Evolutionary conservation across 495 filamentous ascomycete species (phyloP).

Genomic region (Jackrogersella multiformis): DNA sequence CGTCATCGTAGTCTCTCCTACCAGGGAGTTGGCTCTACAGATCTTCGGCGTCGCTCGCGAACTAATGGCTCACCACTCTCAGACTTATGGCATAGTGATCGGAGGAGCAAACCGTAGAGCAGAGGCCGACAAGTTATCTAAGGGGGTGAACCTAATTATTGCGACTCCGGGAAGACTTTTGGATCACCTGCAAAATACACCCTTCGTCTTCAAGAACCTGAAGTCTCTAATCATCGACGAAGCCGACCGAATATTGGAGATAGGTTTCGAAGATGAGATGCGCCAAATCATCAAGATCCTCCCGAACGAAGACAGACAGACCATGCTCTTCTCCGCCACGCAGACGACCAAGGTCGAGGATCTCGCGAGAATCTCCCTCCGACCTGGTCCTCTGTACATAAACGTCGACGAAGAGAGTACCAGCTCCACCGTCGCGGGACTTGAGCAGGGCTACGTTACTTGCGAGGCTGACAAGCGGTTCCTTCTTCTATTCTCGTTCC

Average conservation of each 20-base stretch:
- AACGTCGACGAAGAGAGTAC: slow-evolving; percentile 63
- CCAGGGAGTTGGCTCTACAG: slow-evolving; percentile 90
- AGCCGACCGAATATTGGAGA: slow-evolving; percentile 92
- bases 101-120: slow-evolving; percentile 91
- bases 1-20: slow-evolving; percentile 85
- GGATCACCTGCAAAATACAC: slow-evolving; percentile 94
- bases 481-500: slow-evolving; percentile 92
- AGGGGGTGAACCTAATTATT: slow-evolving; percentile 93
- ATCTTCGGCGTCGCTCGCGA: slow-evolving; percentile 96
- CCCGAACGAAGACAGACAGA: slow-evolving; percentile 87
- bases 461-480: slow-evolving; percentile 95
- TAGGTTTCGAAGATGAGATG: slow-evolving; percentile 99
- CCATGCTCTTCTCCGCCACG: slow-evolving; percentile 96
- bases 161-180: slow-evolving; percentile 92
- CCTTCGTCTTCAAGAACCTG: slow-evolving; percentile 93
- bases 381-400: slow-evolving; percentile 89
- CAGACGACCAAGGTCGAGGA: slow-evolving; percentile 99
- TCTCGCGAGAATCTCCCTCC: slow-evolving; percentile 89
- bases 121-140: slow-evolving; percentile 92
- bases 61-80: slow-evolving; percentile 78
- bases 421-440: slow-evolving; percentile 85
- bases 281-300: slow-evolving; percentile 95
- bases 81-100: slow-evolving; percentile 96
- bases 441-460: slow-evolving; percentile 95
- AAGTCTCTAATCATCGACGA: slow-evolving; percentile 90